Evolutionary conservation across 768 basidiomycete genomes (phyloP).

Genomic region (Rubroboletus satanas): DNA sequence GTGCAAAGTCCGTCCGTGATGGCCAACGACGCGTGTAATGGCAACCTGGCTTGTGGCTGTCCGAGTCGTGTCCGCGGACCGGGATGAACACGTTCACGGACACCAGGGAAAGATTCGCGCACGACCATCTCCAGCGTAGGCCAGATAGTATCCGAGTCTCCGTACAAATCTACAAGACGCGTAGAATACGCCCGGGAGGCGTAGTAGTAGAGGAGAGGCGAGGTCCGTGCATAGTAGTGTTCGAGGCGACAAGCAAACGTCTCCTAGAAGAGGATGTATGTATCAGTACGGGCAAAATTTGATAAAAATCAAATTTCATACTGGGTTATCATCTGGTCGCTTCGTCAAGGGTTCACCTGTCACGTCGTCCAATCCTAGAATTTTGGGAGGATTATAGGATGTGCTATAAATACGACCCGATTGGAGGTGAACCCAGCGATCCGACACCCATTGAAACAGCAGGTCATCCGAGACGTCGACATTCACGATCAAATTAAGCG

Average conservation of each 20-base stretch:
- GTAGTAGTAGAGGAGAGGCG: slow-evolving; percentile 79
- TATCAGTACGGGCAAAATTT: background rate
- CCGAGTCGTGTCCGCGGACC: slow-evolving; percentile 15
- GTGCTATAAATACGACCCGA: slow-evolving; percentile 87
- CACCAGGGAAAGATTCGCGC: slow-evolving; percentile 47
- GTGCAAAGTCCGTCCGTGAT: slow-evolving; percentile 9
- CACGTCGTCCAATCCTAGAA: slow-evolving; percentile 73
- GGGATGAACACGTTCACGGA: slow-evolving; percentile 45
- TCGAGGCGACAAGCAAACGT: slow-evolving; percentile 69
- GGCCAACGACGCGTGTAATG: slow-evolving; percentile 6
- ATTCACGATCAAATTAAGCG: slow-evolving; percentile 77
- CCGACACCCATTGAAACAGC: slow-evolving; percentile 75
- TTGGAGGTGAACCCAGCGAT: slow-evolving; percentile 81
- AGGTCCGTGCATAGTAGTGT: slow-evolving; percentile 73
- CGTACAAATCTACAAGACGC: slow-evolving; percentile 53
- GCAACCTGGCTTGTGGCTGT: slow-evolving; percentile 15
- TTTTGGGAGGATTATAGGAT: slow-evolving; percentile 78
- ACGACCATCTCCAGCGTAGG: slow-evolving; percentile 66
- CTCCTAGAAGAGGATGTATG: slow-evolving; percentile 45
- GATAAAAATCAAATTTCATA: slow-evolving; percentile 34
- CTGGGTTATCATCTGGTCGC: slow-evolving; percentile 85
- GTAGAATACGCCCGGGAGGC: slow-evolving; percentile 40
- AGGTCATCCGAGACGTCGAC: slow-evolving; percentile 80
- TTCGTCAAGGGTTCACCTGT: slow-evolving; percentile 80
- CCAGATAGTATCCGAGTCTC: slow-evolving; percentile 79